phyloP scores from a whole-genome alignment of 2,329 filamentous ascomycete species.

The Hypoxylon sp. region DNA sequence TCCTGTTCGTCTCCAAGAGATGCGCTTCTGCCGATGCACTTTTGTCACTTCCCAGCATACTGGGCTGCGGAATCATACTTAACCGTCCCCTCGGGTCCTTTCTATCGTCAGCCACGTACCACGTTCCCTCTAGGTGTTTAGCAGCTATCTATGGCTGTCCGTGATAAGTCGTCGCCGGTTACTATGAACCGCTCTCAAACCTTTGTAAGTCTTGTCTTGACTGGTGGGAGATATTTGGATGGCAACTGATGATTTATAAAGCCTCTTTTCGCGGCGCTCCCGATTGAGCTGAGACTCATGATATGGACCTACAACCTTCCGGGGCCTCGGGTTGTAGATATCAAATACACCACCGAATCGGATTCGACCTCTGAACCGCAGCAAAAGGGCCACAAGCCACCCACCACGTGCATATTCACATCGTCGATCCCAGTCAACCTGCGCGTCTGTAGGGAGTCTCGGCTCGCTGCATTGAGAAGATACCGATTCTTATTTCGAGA shows the following conservation, averaged over 20 bases:
- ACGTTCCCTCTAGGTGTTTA: neutral
- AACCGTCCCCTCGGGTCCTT: slow-evolving; percentile 13
- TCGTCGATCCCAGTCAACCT: slow-evolving; percentile 54
- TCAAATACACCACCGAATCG: slow-evolving; percentile 11
- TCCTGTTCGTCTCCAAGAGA: slow-evolving; percentile 5
- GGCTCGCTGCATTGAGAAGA: slow-evolving; percentile 52
- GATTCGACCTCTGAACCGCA: neutral
- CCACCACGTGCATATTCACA: slow-evolving; percentile 49
- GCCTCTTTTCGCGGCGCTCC: slow-evolving; percentile 54
- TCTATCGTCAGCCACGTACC: neutral
- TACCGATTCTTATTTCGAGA: slow-evolving; percentile 55
- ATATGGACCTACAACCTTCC: slow-evolving; percentile 58
- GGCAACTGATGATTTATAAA: slow-evolving; percentile 36
- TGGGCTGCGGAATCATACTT: slow-evolving; percentile 15
- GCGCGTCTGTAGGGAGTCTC: slow-evolving; percentile 57
- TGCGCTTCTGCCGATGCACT: slow-evolving; percentile 11
- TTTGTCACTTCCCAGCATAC: slow-evolving; percentile 18
- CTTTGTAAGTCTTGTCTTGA: slow-evolving; percentile 28
- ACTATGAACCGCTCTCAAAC: neutral
- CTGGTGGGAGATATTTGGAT: neutral
- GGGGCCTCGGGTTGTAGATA: slow-evolving; percentile 51
- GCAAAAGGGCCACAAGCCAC: neutral
- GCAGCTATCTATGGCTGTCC: slow-evolving; percentile 19
- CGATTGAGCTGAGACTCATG: slow-evolving; percentile 56
- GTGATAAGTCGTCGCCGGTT: neutral